Percentiles rank a stretch among this genome's conserved stretches.
Evolutionary conservation across 176 grass and related monocot species (phyloP).

Genomic region (Oryza coarctata): DNA sequence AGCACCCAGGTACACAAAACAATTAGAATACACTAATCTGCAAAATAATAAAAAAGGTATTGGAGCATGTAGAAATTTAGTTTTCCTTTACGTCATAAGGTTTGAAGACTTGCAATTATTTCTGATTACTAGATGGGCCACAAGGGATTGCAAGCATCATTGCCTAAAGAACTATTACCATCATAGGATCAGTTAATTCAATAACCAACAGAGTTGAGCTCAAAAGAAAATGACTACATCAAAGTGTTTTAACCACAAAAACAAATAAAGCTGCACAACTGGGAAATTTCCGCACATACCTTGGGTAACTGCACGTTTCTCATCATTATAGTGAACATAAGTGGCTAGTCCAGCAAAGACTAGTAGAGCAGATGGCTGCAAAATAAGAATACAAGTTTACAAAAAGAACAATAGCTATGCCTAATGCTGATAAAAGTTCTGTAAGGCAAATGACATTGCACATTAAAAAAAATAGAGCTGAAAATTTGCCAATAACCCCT

Average conservation of each 20-base stretch:
- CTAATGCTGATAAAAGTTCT: background rate
- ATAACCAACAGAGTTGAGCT: background rate
- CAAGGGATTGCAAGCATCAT: conserved; percentile 4
- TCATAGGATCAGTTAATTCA: background rate
- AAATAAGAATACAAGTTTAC: conserved; percentile 38
- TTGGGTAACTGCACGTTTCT: conserved; percentile 70
- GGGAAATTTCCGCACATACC: conserved; percentile 44
- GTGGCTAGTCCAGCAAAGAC: conserved; percentile 60
- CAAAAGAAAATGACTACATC: conserved; percentile 14
- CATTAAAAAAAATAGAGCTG: background rate
- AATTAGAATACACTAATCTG: background rate
- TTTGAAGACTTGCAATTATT: conserved; percentile 11
- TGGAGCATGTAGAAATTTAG: background rate
- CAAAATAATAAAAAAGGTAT: background rate
- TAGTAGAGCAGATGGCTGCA: conserved; percentile 76
- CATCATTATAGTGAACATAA: conserved; percentile 88
- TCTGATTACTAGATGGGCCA: background rate
- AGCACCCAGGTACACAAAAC: background rate
- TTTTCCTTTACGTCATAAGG: background rate
- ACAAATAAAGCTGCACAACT: conserved; percentile 31
- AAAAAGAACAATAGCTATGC: background rate
- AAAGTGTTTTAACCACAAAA: conserved; percentile 24
- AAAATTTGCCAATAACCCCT: background rate
- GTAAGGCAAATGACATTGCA: background rate
- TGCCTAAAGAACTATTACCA: background rate